Percentiles rank a stretch among this genome's conserved stretches.
These are phyloP conservation scores for Westerdykella aurantiaca DNA, from an alignment of 2,329 filamentous ascomycete species.

Conservation along the genomic window DNA sequence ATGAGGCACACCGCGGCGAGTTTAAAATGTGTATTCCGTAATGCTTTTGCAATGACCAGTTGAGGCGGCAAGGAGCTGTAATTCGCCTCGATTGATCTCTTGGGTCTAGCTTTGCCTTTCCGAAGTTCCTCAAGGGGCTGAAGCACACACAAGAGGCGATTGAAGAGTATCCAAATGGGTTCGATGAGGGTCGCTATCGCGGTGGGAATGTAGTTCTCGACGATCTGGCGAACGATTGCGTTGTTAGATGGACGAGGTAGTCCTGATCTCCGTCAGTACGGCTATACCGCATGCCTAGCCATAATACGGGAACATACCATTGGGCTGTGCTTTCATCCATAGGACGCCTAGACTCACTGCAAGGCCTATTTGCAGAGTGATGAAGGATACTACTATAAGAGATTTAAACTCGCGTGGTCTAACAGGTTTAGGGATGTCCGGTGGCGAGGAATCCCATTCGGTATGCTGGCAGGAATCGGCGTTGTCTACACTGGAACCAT, in stretches of 20 bases:
- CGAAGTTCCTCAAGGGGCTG: constrained; percentile 51
- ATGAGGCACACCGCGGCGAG: constrained; percentile 46
- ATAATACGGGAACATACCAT: too few species aligned
- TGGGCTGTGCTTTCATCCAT: background rate
- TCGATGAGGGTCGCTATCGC: constrained; percentile 52
- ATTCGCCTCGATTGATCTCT: constrained; percentile 37
- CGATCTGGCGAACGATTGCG: constrained; percentile 36
- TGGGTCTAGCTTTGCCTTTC: constrained; percentile 32
- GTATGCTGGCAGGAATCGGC: background rate
- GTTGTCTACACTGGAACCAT: too few species aligned
- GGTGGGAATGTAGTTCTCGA: constrained; percentile 51
- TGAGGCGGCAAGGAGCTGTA: constrained; percentile 55
- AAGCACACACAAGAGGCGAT: constrained; percentile 49
- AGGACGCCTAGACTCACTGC: background rate
- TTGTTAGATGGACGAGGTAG: constrained; percentile 33
- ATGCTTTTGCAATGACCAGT: constrained; percentile 44
- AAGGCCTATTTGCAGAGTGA: background rate
- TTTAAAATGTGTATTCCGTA: constrained; percentile 42
- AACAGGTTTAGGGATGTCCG: background rate
- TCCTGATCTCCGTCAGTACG: too few species aligned
- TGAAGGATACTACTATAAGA: background rate
- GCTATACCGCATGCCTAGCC: too few species aligned
- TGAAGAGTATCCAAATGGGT: constrained; percentile 53
- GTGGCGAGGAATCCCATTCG: too few species aligned
- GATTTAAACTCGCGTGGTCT: background rate